Percentiles rank a stretch among this genome's conserved stretches.
Evolutionary conservation across 1,139 yeast species (phyloP).

Genomic region (Fermentozyma sake): DNA sequence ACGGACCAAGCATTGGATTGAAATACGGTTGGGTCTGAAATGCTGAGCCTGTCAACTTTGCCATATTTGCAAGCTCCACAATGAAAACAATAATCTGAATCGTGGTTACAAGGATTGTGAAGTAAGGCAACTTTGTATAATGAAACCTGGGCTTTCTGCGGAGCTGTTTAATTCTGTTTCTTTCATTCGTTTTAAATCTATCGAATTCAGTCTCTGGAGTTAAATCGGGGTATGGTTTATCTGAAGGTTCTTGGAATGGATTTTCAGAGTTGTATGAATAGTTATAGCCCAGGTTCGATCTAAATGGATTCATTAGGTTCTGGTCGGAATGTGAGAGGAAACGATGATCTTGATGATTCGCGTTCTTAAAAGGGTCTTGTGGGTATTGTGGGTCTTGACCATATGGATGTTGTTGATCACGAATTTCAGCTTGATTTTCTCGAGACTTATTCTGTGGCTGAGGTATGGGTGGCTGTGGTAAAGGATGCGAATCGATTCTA

Average conservation of each 20-base stretch:
- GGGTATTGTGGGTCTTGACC: slow-evolving; percentile 2
- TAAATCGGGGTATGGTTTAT: slow-evolving; percentile 5
- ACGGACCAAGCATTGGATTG: slow-evolving; percentile 83
- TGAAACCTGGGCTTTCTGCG: slow-evolving; percentile 36
- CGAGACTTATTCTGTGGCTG: too few species aligned
- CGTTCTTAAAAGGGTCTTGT: slow-evolving; percentile 3
- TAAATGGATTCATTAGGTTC: slow-evolving; percentile 8
- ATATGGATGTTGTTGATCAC: too few species aligned
- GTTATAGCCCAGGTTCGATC: slow-evolving; percentile 4
- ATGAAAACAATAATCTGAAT: slow-evolving; percentile 60
- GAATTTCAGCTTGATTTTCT: too few species aligned
- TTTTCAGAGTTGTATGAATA: background rate
- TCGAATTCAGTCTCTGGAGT: slow-evolving; percentile 3
- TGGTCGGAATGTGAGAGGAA: slow-evolving; percentile 2
- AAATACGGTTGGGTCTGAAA: slow-evolving; percentile 69
- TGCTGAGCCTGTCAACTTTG: slow-evolving; percentile 58
- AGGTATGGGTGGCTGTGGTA: too few species aligned
- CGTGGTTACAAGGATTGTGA: slow-evolving; percentile 42
- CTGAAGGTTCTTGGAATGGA: slow-evolving; percentile 3
- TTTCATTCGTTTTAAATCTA: slow-evolving; percentile 5
- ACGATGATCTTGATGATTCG: too few species aligned
- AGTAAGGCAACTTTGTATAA: slow-evolving; percentile 42
- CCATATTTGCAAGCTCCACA: slow-evolving; percentile 63
- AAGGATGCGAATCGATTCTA: too few species aligned
- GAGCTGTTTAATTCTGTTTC: slow-evolving; percentile 7